These are phyloP conservation scores for Trypanosoma boissoni DNA, from an alignment of 208 protist species.

Conservation along the genomic window DNA sequence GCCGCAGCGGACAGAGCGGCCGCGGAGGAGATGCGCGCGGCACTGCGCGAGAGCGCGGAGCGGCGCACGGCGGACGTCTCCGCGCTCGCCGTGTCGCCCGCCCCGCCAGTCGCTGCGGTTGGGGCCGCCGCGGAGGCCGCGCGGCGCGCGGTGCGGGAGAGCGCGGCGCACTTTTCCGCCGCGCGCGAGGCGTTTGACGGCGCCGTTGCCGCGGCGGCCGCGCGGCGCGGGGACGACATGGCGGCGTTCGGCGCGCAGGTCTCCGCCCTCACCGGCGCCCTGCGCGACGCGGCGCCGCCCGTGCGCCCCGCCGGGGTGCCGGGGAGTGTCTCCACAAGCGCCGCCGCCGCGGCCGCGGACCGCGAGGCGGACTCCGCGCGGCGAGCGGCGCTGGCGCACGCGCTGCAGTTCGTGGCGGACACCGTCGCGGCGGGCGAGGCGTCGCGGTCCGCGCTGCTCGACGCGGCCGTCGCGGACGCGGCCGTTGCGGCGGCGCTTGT, in stretches of 20 bases:
- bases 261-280: constrained; percentile 20
- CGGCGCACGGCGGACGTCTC: constrained; percentile 10
- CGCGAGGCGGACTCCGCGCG: constrained; percentile 21
- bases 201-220: constrained; percentile 31
- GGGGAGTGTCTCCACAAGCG: constrained; percentile 49
- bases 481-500: constrained; percentile 51
- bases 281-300: constrained; percentile 38
- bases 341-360: constrained; percentile 20
- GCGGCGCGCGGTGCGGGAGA: constrained; percentile 24
- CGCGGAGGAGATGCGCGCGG: constrained; percentile 15
- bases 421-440: constrained; percentile 47
- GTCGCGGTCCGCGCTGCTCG: constrained; percentile 46
- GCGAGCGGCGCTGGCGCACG: constrained; percentile 27
- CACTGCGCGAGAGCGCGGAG: constrained; percentile 9
- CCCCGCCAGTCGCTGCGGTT: constrained; percentile 4
- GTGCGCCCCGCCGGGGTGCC: constrained; percentile 47
- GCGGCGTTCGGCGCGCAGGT: constrained; percentile 20
- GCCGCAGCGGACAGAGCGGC: constrained; percentile 7
- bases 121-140: constrained; percentile 12
- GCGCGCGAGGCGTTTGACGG: constrained; percentile 39
- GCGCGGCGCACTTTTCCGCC: constrained; percentile 38
- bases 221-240: background rate
- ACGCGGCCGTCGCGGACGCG: constrained; percentile 61
- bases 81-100: background rate
- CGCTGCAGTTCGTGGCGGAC: constrained; percentile 39